Evolutionary conservation across 2,329 filamentous ascomycete genomes (phyloP).

Genomic region (Cyphellophora europaea): DNA sequence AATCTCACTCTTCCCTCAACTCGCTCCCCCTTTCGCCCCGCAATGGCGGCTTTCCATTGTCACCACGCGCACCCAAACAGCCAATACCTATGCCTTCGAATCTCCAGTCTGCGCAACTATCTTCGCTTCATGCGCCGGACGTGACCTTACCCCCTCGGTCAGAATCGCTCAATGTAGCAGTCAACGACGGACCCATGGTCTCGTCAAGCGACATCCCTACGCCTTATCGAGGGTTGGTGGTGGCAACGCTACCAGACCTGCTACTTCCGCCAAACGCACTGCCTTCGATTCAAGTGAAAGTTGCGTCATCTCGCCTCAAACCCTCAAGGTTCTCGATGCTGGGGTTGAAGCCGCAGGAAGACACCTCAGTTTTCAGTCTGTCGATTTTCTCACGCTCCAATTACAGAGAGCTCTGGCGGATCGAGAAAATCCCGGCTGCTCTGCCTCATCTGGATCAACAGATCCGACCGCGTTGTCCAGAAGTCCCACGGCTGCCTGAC

Average conservation of each 20-base stretch:
- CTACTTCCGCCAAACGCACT: slow-evolving; percentile 81
- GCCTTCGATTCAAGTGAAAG: slow-evolving; percentile 73
- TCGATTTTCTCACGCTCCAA: slow-evolving; percentile 73
- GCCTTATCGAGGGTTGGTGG: slow-evolving; percentile 69
- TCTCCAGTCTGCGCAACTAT: not conserved
- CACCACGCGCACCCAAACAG: slow-evolving; percentile 64
- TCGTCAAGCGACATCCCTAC: slow-evolving; percentile 9
- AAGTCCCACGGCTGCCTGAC: slow-evolving; percentile 72
- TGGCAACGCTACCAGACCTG: slow-evolving; percentile 78
- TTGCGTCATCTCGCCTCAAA: slow-evolving; percentile 89
- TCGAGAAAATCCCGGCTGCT: slow-evolving; percentile 83
- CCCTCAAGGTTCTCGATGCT: slow-evolving; percentile 81
- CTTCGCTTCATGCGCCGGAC: not conserved
- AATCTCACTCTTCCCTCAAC: slow-evolving; percentile 43
- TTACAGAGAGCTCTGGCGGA: slow-evolving; percentile 74
- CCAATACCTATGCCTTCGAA: slow-evolving; percentile 48
- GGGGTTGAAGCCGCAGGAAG: slow-evolving; percentile 69
- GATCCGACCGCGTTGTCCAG: slow-evolving; percentile 63
- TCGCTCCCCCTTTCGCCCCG: slow-evolving; percentile 64
- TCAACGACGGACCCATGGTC: not conserved
- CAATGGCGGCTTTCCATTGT: slow-evolving; percentile 47
- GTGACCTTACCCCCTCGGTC: not conserved
- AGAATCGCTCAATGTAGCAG: not conserved
- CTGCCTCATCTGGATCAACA: slow-evolving; percentile 74
- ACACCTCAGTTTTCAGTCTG: slow-evolving; percentile 88